These are phyloP conservation scores for Beauveria rudraprayagi DNA, from an alignment of 2,329 filamentous ascomycete species.

Conservation along the genomic window DNA sequence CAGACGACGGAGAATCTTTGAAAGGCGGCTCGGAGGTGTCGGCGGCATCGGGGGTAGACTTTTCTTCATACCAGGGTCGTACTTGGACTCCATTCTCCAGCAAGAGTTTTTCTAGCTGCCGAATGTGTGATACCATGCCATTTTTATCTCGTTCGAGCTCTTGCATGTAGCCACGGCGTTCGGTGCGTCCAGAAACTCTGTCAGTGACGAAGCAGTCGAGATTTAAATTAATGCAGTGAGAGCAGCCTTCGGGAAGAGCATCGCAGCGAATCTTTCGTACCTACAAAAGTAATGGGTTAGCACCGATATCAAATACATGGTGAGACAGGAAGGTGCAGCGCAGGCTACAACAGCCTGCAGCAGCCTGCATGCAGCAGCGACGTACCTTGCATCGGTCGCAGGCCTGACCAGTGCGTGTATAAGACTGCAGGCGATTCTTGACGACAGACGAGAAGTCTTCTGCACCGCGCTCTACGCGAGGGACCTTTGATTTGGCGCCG, in stretches of 20 bases:
- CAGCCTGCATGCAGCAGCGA: background rate
- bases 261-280: constrained; percentile 85
- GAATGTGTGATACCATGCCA: constrained; percentile 58
- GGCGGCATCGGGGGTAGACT: constrained; percentile 15
- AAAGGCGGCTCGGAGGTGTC: background rate
- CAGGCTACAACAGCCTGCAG: background rate
- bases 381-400: constrained; percentile 15
- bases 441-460: constrained; percentile 49
- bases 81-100: constrained; percentile 53
- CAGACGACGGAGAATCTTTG: background rate
- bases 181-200: constrained; percentile 74
- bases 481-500: constrained; percentile 37
- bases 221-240: constrained; percentile 68
- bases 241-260: constrained; percentile 70
- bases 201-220: constrained; percentile 80
- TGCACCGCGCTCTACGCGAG: constrained; percentile 38
- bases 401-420: constrained; percentile 44
- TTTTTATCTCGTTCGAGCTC: constrained; percentile 64
- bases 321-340: background rate
- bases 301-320: background rate
- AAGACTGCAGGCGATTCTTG: constrained; percentile 47
- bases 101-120: constrained; percentile 60
- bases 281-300: constrained; percentile 29
- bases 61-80: constrained; percentile 40
- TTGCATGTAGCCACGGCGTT: constrained; percentile 69